A percentile compares a stretch with the other conserved stretches of the same genome.
phyloP scores from a whole-genome alignment of 2,329 filamentous ascomycete species.

The Aspergillus texensis region DNA sequence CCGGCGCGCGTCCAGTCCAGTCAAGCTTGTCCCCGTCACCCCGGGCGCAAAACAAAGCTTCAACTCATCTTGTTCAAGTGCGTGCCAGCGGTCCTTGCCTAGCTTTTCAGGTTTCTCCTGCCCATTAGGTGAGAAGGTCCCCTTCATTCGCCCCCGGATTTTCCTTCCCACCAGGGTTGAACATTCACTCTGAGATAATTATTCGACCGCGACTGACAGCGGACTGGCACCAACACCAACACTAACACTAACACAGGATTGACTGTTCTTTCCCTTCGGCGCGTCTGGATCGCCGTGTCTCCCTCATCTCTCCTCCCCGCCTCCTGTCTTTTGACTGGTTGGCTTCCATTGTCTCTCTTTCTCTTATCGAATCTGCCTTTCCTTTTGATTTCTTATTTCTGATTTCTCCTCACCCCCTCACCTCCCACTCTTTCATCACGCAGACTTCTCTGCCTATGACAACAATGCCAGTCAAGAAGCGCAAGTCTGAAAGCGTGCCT shows the following conservation, averaged over 20 bases:
- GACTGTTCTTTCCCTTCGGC: conserved; percentile 10
- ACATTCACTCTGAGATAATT: not conserved
- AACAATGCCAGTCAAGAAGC: conserved; percentile 23
- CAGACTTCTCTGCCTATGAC: not conserved
- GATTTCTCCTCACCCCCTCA: conserved; percentile 4
- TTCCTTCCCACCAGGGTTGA: not conserved
- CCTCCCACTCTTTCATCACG: conserved; percentile 4
- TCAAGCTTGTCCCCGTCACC: not conserved
- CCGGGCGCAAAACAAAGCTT: conserved; percentile 7
- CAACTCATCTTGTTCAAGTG: not conserved
- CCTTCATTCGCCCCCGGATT: not conserved
- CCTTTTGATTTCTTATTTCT: conserved; percentile 10
- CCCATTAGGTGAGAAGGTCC: not conserved
- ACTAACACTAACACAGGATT: conserved; percentile 1
- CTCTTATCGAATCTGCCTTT: not conserved
- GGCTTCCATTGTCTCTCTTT: conserved; percentile 4
- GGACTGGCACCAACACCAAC: conserved; percentile 1
- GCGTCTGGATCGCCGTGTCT: conserved; percentile 14
- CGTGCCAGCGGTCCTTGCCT: not conserved
- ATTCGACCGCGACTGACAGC: not conserved
- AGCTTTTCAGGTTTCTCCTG: not conserved
- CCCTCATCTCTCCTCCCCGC: conserved; percentile 6
- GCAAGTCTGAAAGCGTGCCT: conserved; percentile 29
- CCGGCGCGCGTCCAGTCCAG: not conserved
- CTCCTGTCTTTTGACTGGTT: conserved; percentile 12